A percentile compares a stretch with the other conserved stretches of the same genome.
Conservation (phyloP, 2,329 filamentous ascomycete species). For the Clonostachys byssicola region DNA sequence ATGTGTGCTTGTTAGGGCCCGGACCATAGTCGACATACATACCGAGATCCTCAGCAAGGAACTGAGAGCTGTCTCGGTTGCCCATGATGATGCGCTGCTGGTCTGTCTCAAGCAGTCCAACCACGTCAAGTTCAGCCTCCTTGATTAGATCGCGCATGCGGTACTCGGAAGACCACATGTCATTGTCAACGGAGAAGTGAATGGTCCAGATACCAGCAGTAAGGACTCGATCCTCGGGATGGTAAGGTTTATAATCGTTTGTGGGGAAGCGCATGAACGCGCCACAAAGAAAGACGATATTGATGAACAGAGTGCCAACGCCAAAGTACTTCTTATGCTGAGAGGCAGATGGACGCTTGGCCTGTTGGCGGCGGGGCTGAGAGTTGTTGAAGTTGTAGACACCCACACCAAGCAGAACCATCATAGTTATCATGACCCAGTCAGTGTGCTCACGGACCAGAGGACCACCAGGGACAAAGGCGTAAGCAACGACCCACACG, state of each 20-base stretch:
- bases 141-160: conserved; percentile 89
- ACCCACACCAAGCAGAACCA: conserved; percentile 80
- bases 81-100: conserved; percentile 99
- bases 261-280: conserved; percentile 90
- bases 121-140: conserved; percentile 94
- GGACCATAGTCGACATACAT: conserved; percentile 99
- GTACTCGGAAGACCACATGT: conserved; percentile 97
- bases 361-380: conserved; percentile 33
- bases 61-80: conserved; percentile 93
- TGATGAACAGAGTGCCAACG: conserved; percentile 64
- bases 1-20: conserved; percentile 98
- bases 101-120: conserved; percentile 92
- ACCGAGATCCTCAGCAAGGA: conserved; percentile 89
- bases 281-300: conserved; percentile 73
- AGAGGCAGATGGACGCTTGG: conserved; percentile 18
- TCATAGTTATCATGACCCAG: conserved; percentile 86
- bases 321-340: conserved; percentile 49
- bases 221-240: conserved; percentile 79
- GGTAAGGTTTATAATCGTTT: conserved; percentile 88
- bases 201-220: conserved; percentile 99
- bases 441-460: conserved; percentile 92
- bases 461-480: conserved; percentile 92
- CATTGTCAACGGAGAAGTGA: conserved; percentile 95
- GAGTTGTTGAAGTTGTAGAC: conserved; percentile 66
- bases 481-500: conserved; percentile 97